Base-by-base conservation (phyloP, 2,329 filamentous ascomycete genomes). In the Ophiocordyceps camponoti-rufipedis region DNA sequence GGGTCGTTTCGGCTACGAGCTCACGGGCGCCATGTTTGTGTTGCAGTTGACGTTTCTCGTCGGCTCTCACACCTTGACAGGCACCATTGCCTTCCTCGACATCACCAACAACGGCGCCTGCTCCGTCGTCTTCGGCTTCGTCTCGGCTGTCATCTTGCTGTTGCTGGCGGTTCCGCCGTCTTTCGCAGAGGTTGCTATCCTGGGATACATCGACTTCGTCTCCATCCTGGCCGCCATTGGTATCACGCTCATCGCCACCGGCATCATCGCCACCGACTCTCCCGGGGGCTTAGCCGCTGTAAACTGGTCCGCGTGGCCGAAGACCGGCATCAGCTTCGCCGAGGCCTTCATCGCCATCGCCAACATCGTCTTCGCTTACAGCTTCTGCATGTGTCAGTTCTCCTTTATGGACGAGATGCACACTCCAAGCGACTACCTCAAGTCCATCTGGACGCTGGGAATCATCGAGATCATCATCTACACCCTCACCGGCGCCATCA, bases 311-410 rank as follows among this genome's bases (percentile, higher is more conserved):
- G 62, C 63, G 1, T 70, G 67, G 64, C 67, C 67, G 43, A 63
- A 62, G 54, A 56, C 63, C 5, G 54, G 65, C 4, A 58, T 72
- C 1, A 61, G 61, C 32, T 66, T 82, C 38, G 64, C 66, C 42
- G 65, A 72, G 41, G 75, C 66, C 18, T 80, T 82, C 55, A 67
- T 75, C 13, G 70, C 75, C 16, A 69, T 82, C 42, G 70, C 67
- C 54, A 84, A 84, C 62, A 85, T 86, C 45, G 69, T 83, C 48
- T 76, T 85, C 48, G 80, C 82, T 46, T 86, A 80, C 63, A 68
- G 76, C 49, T 71, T 70, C 47, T 64, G 67, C 51, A 62, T 71
- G 45, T 69, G 66, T 59, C 68, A 70, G 54, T 70, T 71, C 59
- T 66, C 62, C 54, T 70, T 71, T 52, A 71, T 71, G 68, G 67